Conservation (phyloP, 106 monocot genomes). For the Agapanthus africanus region DNA sequence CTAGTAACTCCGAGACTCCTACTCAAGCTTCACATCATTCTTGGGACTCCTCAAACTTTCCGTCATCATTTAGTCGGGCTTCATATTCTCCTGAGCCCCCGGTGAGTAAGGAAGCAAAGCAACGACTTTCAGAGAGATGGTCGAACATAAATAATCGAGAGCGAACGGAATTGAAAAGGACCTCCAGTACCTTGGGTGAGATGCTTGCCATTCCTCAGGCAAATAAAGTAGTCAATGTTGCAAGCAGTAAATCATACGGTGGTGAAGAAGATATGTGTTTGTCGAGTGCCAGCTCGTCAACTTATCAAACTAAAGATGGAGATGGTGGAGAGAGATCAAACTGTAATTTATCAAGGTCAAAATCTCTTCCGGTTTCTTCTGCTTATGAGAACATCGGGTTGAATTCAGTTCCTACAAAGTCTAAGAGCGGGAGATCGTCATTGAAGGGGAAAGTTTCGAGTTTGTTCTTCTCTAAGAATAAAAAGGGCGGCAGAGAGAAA, state of each 20-base stretch:
- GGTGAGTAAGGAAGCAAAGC: constrained; percentile 75
- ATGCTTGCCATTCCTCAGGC: constrained; percentile 40
- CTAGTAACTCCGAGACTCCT: constrained; percentile 40
- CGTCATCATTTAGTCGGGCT: constrained; percentile 36
- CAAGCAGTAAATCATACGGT: constrained; percentile 27
- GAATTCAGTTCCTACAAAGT: constrained; percentile 19
- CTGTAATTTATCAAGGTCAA: constrained; percentile 45
- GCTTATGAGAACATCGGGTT: constrained; percentile 30
- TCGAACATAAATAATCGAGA: constrained; percentile 33
- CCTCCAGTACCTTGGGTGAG: constrained; percentile 52
- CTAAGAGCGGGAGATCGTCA: constrained; percentile 43
- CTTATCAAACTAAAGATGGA: constrained; percentile 16
- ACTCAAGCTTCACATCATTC: constrained; percentile 54
- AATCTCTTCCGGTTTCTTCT: constrained; percentile 55
- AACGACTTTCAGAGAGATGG: constrained; percentile 81
- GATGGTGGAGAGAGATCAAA: constrained; percentile 9
- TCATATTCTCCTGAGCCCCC: constrained; percentile 70
- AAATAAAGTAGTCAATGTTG: constrained; percentile 15
- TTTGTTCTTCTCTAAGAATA: constrained; percentile 64
- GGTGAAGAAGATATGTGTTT: constrained; percentile 40
- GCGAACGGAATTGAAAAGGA: constrained; percentile 25
- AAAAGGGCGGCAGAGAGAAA: constrained; percentile 43
- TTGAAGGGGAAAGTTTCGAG: constrained; percentile 72
- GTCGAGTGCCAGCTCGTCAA: constrained; percentile 17
- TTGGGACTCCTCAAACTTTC: constrained; percentile 40